Evolutionary conservation across 2,329 filamentous ascomycete species (phyloP).

Genomic region (Emydomyces testavorans): DNA sequence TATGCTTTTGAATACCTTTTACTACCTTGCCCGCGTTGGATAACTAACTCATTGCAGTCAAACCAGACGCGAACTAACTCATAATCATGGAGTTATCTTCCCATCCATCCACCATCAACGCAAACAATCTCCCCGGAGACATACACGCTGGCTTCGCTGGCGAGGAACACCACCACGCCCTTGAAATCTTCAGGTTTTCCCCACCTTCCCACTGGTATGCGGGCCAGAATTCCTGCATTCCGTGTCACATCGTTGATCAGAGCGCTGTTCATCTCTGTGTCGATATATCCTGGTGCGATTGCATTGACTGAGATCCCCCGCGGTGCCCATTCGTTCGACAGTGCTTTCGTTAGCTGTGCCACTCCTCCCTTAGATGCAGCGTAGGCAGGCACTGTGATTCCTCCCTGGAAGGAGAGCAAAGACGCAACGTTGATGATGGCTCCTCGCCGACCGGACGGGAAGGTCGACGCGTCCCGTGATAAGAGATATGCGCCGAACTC

Average conservation of each 20-base stretch:
- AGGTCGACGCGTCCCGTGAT: conserved; percentile 30
- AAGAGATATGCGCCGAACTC: conserved; percentile 74
- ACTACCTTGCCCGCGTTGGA: no score
- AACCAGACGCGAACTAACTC: no score
- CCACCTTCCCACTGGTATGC: conserved; percentile 18
- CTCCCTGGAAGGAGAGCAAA: conserved; percentile 73
- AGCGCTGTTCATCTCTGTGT: conserved; percentile 87
- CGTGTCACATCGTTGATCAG: conserved; percentile 61
- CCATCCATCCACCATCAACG: conserved; percentile 92
- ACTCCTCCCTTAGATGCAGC: conserved; percentile 77
- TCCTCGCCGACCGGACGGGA: conserved; percentile 47
- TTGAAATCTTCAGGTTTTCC: conserved; percentile 18
- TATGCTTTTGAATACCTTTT: no score
- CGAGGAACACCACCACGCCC: conserved; percentile 18
- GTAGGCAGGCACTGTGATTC: conserved; percentile 79
- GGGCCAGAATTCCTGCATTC: conserved; percentile 52
- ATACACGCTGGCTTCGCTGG: conserved; percentile 19
- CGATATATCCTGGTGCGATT: conserved; percentile 81
- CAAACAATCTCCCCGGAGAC: conserved; percentile 52
- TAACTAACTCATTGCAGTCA: no score
- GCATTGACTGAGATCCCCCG: conserved; percentile 75
- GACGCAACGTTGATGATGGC: conserved; percentile 72
- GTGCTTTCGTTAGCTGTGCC: conserved; percentile 69
- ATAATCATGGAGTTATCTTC: conserved; percentile 45
- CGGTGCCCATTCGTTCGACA: conserved; percentile 77